phyloP scores from a whole-genome alignment of 164 flowering plant genomes.

The Echeveria elegans region DNA sequence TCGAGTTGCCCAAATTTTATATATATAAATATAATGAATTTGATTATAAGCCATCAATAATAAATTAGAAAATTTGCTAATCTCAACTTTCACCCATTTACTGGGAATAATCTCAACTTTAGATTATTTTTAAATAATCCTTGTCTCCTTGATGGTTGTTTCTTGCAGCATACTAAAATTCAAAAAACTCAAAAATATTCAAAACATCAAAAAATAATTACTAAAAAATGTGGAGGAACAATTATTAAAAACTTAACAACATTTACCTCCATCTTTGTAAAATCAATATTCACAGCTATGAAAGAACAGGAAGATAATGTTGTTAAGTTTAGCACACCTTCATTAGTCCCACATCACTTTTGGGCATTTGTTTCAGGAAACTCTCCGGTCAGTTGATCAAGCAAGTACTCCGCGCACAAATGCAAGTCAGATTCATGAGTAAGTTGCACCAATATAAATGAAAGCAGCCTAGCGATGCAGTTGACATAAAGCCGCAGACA shows the following conservation, averaged over 20 bases:
- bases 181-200: too few relatives aligned
- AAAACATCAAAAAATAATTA: too few relatives aligned
- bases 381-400: neutral
- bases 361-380: neutral
- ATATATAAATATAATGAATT: too few relatives aligned
- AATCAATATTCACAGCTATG: neutral
- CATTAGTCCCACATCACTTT: neutral
- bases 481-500: slow-evolving; percentile 4
- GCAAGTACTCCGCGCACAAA: neutral
- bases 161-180: too few relatives aligned
- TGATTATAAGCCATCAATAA: neutral
- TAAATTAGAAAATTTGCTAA: too few relatives aligned
- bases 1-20: too few relatives aligned
- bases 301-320: neutral
- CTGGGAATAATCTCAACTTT: too few relatives aligned
- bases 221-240: too few relatives aligned
- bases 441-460: neutral
- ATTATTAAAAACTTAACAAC: too few relatives aligned
- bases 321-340: neutral
- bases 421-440: neutral
- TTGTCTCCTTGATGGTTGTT: too few relatives aligned
- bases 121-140: too few relatives aligned
- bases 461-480: neutral
- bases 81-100: too few relatives aligned
- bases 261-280: neutral